These are phyloP conservation scores for Amanita rimosa DNA, from an alignment of 768 basidiomycete genomes.

Conservation along the genomic window DNA sequence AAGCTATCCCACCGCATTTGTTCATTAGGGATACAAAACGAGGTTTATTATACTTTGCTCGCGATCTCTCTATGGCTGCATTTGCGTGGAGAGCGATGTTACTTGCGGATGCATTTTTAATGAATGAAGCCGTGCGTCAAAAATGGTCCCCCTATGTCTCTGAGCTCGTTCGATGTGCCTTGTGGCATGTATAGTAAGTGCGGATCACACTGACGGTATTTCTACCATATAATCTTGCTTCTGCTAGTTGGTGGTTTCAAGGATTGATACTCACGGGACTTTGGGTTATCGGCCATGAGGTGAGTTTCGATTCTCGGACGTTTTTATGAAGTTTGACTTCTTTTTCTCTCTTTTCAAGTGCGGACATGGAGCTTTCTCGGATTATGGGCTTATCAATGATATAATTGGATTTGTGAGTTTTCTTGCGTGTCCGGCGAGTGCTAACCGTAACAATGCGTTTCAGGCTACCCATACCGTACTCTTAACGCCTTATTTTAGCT, in stretches of 20 bases:
- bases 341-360: slow-evolving; percentile 21
- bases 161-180: slow-evolving; percentile 27
- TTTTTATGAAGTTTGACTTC: slow-evolving; percentile 1
- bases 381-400: slow-evolving; percentile 35
- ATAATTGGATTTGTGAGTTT: slow-evolving; percentile 37
- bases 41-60: slow-evolving; percentile 30
- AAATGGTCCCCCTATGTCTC: slow-evolving; percentile 23
- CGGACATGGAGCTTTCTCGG: slow-evolving; percentile 46
- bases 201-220: not conserved
- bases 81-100: slow-evolving; percentile 30
- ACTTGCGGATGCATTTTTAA: slow-evolving; percentile 32
- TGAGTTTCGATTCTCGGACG: slow-evolving; percentile 10
- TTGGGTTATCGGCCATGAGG: slow-evolving; percentile 53
- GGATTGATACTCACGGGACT: slow-evolving; percentile 47
- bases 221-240: not conserved
- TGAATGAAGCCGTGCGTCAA: slow-evolving; percentile 11
- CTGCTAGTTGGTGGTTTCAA: slow-evolving; percentile 47
- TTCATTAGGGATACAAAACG: slow-evolving; percentile 31
- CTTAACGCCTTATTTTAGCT: slow-evolving; percentile 44
- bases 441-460: not conserved
- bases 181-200: slow-evolving; percentile 37
- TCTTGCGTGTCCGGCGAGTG: slow-evolving; percentile 2
- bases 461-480: slow-evolving; percentile 34
- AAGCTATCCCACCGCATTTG: slow-evolving; percentile 32
- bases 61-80: slow-evolving; percentile 34